Conservation (phyloP, 2,329 filamentous ascomycete genomes). For the Sclerotinia sclerotiorum region DNA sequence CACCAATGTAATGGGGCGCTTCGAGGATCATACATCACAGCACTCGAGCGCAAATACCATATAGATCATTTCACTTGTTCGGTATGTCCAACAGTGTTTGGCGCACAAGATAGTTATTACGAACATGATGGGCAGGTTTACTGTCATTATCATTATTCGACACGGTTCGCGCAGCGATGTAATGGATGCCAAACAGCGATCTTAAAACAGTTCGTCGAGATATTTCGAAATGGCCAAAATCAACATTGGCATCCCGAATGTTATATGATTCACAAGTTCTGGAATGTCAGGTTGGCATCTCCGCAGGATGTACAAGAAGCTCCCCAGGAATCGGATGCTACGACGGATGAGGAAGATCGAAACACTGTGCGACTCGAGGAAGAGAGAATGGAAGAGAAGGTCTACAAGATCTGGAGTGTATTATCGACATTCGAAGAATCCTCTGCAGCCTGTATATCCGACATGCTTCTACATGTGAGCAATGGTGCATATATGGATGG, state of each 20-base stretch:
- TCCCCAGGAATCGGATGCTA: constrained; percentile 43
- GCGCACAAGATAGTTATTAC: constrained; percentile 97
- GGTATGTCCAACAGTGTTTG: constrained; percentile 95
- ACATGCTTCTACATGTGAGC: constrained; percentile 98
- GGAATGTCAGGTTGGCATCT: constrained; percentile 79
- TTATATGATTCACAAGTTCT: constrained; percentile 99
- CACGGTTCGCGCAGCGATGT: constrained; percentile 91
- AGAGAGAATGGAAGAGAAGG: constrained; percentile 95
- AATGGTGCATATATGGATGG: constrained; percentile 96
- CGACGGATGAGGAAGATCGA: constrained; percentile 67
- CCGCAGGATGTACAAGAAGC: constrained; percentile 50
- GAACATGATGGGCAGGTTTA: constrained; percentile 96
- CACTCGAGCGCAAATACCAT: constrained; percentile 95
- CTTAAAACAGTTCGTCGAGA: constrained; percentile 98
- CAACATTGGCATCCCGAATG: constrained; percentile 99
- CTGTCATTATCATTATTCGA: constrained; percentile 98
- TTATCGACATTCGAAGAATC: constrained; percentile 96
- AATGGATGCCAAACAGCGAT: constrained; percentile 97
- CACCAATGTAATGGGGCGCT: constrained; percentile 89
- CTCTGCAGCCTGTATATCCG: constrained; percentile 95
- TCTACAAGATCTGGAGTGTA: constrained; percentile 97
- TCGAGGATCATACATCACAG: constrained; percentile 96
- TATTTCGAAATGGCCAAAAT: constrained; percentile 95
- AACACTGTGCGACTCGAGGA: constrained; percentile 79
- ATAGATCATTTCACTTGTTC: constrained; percentile 99